phyloP scores from a whole-genome alignment of 495 filamentous ascomycete genomes.

The Aspergillus kassunensis region DNA sequence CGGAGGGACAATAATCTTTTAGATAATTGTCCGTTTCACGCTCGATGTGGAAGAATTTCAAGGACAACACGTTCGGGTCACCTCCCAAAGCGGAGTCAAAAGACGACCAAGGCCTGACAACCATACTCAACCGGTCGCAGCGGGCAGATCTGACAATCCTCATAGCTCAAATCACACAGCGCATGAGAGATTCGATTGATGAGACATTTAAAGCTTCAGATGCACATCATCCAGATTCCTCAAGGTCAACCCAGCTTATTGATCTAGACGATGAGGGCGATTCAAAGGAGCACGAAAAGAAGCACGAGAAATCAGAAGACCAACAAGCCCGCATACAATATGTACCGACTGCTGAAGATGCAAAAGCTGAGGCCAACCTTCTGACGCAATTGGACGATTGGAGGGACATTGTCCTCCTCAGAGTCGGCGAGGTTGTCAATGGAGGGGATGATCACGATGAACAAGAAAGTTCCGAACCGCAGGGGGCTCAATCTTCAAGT shows the following conservation, averaged over 20 bases:
- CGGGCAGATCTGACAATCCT: conserved; percentile 47
- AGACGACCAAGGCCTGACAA: conserved; percentile 44
- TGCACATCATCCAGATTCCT: neutral
- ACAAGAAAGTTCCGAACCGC: conserved; percentile 15
- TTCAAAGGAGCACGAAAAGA: neutral
- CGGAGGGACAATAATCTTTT: too few relatives aligned
- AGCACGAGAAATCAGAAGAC: conserved; percentile 9
- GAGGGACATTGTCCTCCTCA: conserved; percentile 55
- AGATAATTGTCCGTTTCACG: neutral
- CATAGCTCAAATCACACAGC: conserved; percentile 38
- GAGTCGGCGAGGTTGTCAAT: conserved; percentile 64
- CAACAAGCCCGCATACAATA: conserved; percentile 13
- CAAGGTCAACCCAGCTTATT: conserved; percentile 1
- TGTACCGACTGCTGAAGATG: conserved; percentile 23
- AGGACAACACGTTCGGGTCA: conserved; percentile 34
- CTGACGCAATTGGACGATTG: conserved; percentile 62
- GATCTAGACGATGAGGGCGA: conserved; percentile 1
- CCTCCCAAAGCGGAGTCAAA: conserved; percentile 20
- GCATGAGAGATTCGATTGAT: conserved; percentile 41
- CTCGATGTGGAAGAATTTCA: conserved; percentile 40
- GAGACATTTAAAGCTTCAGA: conserved; percentile 35
- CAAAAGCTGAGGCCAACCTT: conserved; percentile 33
- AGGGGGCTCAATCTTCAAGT: conserved; percentile 12
- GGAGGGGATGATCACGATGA: conserved; percentile 41
- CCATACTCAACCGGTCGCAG: conserved; percentile 46